Conservation (phyloP, 345 rosid species). For the Acer campestre region DNA sequence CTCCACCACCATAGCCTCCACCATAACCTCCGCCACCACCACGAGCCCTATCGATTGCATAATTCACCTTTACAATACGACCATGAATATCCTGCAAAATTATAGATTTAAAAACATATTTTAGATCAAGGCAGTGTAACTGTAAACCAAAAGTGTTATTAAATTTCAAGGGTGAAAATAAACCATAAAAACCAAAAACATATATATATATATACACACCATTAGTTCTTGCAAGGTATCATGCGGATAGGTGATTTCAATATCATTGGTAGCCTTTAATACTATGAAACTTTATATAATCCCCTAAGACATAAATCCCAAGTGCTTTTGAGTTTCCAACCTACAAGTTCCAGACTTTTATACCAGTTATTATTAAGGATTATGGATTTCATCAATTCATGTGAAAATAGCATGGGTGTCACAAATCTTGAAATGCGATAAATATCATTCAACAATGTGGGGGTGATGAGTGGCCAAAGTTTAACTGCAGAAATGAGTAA, state of each 20-base stretch:
- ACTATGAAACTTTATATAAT: not conserved
- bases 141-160: not conserved
- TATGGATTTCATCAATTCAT: not conserved
- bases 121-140: not conserved
- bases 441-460: not conserved
- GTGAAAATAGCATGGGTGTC: not conserved
- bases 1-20: constrained; percentile 17
- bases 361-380: not conserved
- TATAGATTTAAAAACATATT: not conserved
- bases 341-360: not conserved
- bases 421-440: not conserved
- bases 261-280: not conserved
- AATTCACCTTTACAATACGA: constrained; percentile 72
- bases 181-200: not conserved
- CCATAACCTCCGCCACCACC: constrained; percentile 41
- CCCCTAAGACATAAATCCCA: not conserved
- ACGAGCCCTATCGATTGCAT: constrained; percentile 64
- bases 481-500: not conserved
- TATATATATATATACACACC: too few relatives aligned
- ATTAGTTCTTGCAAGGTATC: not conserved
- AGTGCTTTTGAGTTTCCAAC: not conserved
- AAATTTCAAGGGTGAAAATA: not conserved
- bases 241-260: not conserved
- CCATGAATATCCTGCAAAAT: constrained; percentile 71
- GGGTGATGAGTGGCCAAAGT: not conserved